Evolutionary conservation across 768 basidiomycete genomes (phyloP).

Genomic region (Tulasnella sp.): DNA sequence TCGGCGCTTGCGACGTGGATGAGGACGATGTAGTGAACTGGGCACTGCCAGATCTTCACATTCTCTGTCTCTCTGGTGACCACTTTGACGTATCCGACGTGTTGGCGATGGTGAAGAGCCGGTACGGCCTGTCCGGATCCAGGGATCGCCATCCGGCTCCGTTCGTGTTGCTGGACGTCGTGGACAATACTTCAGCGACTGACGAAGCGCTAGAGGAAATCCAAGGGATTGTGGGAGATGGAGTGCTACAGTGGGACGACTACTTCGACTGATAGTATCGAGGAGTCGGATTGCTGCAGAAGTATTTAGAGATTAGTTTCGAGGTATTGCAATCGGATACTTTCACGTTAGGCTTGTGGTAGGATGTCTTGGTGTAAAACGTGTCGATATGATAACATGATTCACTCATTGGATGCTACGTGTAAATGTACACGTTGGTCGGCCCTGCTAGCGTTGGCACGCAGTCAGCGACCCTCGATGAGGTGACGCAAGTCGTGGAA

Average conservation of each 20-base stretch:
- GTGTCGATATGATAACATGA: neutral
- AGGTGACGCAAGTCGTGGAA: conserved; percentile 7
- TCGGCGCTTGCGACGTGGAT: neutral
- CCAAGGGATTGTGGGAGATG: neutral
- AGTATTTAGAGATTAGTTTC: too few relatives aligned
- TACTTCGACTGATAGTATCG: neutral
- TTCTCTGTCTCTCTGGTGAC: neutral
- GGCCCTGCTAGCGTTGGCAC: neutral
- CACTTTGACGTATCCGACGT: neutral
- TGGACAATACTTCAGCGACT: neutral
- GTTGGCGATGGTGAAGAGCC: neutral
- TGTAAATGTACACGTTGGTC: neutral
- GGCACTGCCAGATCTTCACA: neutral
- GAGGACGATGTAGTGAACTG: neutral
- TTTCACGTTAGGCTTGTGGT: neutral
- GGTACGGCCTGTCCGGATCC: neutral
- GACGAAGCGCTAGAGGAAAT: neutral
- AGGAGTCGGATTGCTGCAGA: neutral
- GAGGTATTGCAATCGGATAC: neutral
- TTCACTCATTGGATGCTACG: neutral
- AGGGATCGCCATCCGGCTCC: neutral
- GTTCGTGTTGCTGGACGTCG: neutral
- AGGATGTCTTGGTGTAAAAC: neutral
- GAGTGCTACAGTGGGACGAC: neutral
- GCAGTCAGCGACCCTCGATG: neutral